Base-by-base conservation (phyloP, 1,139 yeast genomes). In the Zhuliangozyma blackwelliae region DNA sequence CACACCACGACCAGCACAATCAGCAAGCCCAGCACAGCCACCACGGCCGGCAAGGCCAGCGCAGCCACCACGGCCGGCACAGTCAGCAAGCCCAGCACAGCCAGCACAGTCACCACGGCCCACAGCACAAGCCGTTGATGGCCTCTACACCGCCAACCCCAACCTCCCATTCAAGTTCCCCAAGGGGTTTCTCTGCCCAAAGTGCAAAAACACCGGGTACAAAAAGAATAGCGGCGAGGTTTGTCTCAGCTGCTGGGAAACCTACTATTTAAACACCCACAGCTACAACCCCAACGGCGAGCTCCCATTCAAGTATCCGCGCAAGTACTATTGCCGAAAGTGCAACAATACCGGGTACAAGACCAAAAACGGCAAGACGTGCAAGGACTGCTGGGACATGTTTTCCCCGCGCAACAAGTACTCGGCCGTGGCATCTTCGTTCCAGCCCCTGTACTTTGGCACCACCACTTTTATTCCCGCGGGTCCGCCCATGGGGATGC, bases 301-400 rank as follows among this genome's bases (percentile, higher is more conserved):
- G 1, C 52, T 68, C n/a, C 62, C 69, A 0, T 68, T 63, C 52
- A 59, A 59, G 35, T 87, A 84, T 51, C 95, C 95, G 1, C 58
- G 49, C 2, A 68, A 77, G 2, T 82, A 67, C 53, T 63, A 66
- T 45, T 88, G 96, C 52, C 61, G 65, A 7, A 82, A 82, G 50
- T 88, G 96, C 61, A 63, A 72, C 40, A 88, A 88, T 52, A 83
- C 94, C 0, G 96, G 95, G 0, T 63, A 65, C 49, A 84, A 84
- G 58, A 33, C 44, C 31, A 81, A 77, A 50, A 81, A 79, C 49
- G 88, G 89, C 2, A 65, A 65, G 32, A 63, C 79, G 4, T 88
- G 96, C 55, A 75, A 77, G 51, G 74, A 72, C 40, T 88, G 96
- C 57, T 87, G 88, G 80, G 75, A 70, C 25, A 49, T 58, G 38